Evolutionary conservation across 73 alveolate genomes (phyloP), one percentile per base, ranked within the genome.

Genomic region (Durusdinium trenchii): DNA sequence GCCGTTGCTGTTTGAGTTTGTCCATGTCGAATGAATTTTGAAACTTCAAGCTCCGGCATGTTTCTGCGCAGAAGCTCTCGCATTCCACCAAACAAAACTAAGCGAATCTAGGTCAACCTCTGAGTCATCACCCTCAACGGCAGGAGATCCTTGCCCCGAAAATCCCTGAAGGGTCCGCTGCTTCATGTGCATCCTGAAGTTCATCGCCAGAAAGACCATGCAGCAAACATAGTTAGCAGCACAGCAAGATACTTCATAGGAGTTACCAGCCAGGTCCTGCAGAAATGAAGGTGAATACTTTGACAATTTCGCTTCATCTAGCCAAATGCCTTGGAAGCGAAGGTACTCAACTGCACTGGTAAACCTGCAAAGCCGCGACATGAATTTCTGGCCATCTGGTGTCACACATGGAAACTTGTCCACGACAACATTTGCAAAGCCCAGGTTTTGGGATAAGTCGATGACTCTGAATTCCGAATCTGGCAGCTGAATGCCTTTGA

Each of bases 251-350:
- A 38, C 32, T 62, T 62, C 76, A 20, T 26, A 62, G 9, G 76
- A 35, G 76, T 62, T 62, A 26, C 76, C 83, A 4, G 83, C 83
- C 46, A 71, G 23, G 23, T 71, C 83, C 83, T 71, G 83, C n/a
- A 71, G 83, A 71, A 36, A 71, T 4, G 46, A 7, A 5, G 46
- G 3, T 7, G 50, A 6, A 48, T 71, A 36, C 28, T 5, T 5
- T 5, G 4, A 28, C 83, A 71, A 7, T 23, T 71, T 20, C 36
- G 16, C 64, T 36, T 71, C 26, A n/a, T 18, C 50, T 7, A 6
- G 38, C 14, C 23, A 71, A n/a, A 71, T 71, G 46, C 83, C 83
- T 48, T 6, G 4, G 50, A 35, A 23, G 3, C 23, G 83, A 46
- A 71, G 6, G 23, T 16, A 35, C 50, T 71, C 83, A 2, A 71